Percentiles rank a stretch among this genome's conserved stretches.
phyloP scores from a whole-genome alignment of 441 rosid genomes.

The Jatropha podagrica region DNA sequence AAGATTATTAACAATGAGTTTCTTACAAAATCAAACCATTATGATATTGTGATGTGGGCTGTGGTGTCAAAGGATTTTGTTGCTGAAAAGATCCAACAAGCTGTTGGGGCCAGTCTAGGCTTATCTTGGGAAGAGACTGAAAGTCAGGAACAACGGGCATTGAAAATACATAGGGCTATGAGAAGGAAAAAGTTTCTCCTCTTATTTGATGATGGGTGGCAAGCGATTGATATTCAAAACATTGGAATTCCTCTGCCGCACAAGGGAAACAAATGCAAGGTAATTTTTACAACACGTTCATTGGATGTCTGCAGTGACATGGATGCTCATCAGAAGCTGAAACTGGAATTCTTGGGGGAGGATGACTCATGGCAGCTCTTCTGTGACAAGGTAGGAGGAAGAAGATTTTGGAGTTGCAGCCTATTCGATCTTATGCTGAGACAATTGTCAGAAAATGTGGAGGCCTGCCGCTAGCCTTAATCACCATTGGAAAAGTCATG shows the following conservation, averaged over 20 bases:
- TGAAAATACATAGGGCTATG: conserved; percentile 36
- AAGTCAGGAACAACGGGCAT: conserved; percentile 35
- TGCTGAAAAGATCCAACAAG: conserved; percentile 41
- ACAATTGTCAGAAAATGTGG: conserved; percentile 49
- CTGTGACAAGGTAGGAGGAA: conserved; percentile 33
- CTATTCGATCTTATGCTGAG: conserved; percentile 37
- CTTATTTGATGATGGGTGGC: conserved; percentile 54
- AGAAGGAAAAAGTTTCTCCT: conserved; percentile 43
- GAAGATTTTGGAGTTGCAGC: conserved; percentile 31
- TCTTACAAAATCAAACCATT: conserved; percentile 21
- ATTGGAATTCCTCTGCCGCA: conserved; percentile 49
- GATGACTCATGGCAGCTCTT: conserved; percentile 48
- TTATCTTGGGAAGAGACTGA: conserved; percentile 44
- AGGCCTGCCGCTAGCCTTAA: conserved; percentile 55
- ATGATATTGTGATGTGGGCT: conserved; percentile 46
- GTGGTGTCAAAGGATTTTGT: conserved; percentile 41
- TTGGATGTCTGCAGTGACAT: conserved; percentile 41
- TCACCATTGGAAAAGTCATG: conserved; percentile 51
- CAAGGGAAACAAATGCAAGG: conserved; percentile 40
- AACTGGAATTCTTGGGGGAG: conserved; percentile 39
- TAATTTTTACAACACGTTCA: conserved; percentile 50
- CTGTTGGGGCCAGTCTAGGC: conserved; percentile 38
- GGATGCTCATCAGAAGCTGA: conserved; percentile 43
- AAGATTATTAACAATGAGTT: conserved; percentile 29
- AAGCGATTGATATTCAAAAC: conserved; percentile 42